These are phyloP conservation scores for Candida ortonii DNA, from an alignment of 805 yeast genomes.

Conservation along the genomic window DNA sequence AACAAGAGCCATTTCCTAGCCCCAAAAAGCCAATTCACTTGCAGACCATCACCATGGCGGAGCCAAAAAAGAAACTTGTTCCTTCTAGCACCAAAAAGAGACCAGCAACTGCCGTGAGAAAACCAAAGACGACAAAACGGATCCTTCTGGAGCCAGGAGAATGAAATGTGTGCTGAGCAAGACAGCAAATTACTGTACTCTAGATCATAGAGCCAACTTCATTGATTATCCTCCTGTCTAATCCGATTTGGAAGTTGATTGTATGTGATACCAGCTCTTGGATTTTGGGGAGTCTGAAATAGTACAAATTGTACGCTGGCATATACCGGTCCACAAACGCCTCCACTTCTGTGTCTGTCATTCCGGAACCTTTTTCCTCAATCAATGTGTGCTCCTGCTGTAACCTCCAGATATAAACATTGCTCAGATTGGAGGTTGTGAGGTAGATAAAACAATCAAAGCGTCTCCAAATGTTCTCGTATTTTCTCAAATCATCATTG, in stretches of 20 bases:
- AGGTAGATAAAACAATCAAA: slow-evolving; percentile 62
- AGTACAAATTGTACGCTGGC: slow-evolving; percentile 80
- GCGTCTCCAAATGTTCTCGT: slow-evolving; percentile 52
- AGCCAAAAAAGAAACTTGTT: no score
- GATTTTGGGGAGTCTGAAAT: slow-evolving; percentile 25
- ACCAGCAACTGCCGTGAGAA: background rate
- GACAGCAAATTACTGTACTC: no score
- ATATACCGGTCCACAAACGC: slow-evolving; percentile 77
- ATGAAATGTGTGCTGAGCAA: background rate
- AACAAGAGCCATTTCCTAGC: no score
- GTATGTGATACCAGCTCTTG: slow-evolving; percentile 3
- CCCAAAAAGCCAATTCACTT: no score
- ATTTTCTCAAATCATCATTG: slow-evolving; percentile 50
- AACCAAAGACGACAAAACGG: slow-evolving; percentile 5
- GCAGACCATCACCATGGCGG: no score
- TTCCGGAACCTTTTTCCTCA: slow-evolving; percentile 58
- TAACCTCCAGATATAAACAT: slow-evolving; percentile 75
- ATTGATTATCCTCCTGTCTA: slow-evolving; percentile 15
- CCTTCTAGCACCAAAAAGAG: background rate
- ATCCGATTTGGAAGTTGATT: slow-evolving; percentile 18
- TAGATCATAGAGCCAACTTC: slow-evolving; percentile 2
- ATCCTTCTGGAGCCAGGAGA: slow-evolving; percentile 7
- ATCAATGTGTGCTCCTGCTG: slow-evolving; percentile 71
- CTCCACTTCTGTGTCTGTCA: slow-evolving; percentile 70
- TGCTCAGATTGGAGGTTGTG: slow-evolving; percentile 54